Base-by-base conservation (phyloP, 805 yeast species). In the Candida ulmi region DNA sequence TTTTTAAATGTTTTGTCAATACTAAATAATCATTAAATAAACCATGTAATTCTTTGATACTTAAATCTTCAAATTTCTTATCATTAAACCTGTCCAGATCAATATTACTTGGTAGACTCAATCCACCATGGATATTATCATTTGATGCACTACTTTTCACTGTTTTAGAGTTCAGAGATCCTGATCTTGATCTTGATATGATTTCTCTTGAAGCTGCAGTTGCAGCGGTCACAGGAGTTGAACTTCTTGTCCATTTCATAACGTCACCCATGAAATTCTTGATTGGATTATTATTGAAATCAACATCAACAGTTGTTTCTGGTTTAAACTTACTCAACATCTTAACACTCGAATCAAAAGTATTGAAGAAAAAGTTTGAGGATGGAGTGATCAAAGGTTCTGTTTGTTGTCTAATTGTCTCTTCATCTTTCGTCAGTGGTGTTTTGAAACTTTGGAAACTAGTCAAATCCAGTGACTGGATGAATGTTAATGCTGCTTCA, bases 401-500 rank as follows among this genome's bases (percentile, higher is more conserved):
- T 17, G 15, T 16, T 13, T 27, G 33, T 5, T 17, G 15, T 38
- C 39, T 31, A 30, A 39, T 12, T 15, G 28, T 8, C 16, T 44
- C 44, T 29, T 52, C 51, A 15, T 47, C 41, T n/a, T 40, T 39
- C 3, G 40, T 21, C 8, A 48, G 34, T 15, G 34, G 32, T 15
- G 44, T 27, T 18, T 38, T 29, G 19, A 40, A 43, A 12, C 43
- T 25, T 6, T 47, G 39, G 25, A 39, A 46, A 16, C 30, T 39
- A 11, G 41, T 41, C 6, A 48, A 32, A 4, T 47, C 41, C 11
- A 51, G 35, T 2, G 44, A 26, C 19, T 44, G 42, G 1, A 44
- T 40, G 23, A 43, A 55, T 25, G 46, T 40, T 31, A 55, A 40
- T 11, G 58, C 44, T 11, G 60, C 60, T 35, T 55, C 60, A 11